These are phyloP conservation scores for Mortierella alpina DNA, from an alignment of 192 early-diverging fungal species.

Conservation along the genomic window DNA sequence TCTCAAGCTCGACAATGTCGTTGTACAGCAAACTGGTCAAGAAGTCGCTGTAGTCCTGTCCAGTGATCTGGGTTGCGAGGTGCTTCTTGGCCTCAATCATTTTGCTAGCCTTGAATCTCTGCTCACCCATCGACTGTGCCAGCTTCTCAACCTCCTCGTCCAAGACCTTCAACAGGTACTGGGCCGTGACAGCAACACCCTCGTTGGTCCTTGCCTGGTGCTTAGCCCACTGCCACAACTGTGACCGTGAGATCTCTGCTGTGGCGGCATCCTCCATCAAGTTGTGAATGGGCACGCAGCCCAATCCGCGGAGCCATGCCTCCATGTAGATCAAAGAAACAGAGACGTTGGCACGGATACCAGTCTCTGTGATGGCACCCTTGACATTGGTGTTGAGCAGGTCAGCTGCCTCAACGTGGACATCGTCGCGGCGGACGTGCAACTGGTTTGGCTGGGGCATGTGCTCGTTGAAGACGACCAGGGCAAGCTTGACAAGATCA, in stretches of 20 bases:
- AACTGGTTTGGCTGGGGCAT: conserved; percentile 97
- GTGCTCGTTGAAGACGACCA: conserved; percentile 90
- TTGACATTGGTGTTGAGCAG: conserved; percentile 80
- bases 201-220: conserved; percentile 84
- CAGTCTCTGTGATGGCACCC: conserved; percentile 85
- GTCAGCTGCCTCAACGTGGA: conserved; percentile 81
- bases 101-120: conserved; percentile 72
- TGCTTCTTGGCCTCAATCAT: conserved; percentile 74
- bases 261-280: conserved; percentile 99
- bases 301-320: conserved; percentile 91
- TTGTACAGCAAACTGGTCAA: conserved; percentile 93
- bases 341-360: conserved; percentile 91
- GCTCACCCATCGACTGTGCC: conserved; percentile 65
- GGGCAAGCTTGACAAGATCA: conserved; percentile 89
- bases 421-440: conserved; percentile 90
- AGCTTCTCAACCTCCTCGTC: conserved; percentile 86
- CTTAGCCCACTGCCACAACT: conserved; percentile 96
- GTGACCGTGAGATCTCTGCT: conserved; percentile 95
- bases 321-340: conserved; percentile 94
- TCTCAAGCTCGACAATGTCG: conserved; percentile 71
- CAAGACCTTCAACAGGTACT: conserved; percentile 77
- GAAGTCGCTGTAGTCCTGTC: conserved; percentile 89
- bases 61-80: conserved; percentile 81
- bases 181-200: conserved; percentile 82
- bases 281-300: conserved; percentile 98